Evolutionary conservation across 495 filamentous ascomycete genomes (phyloP), one percentile per base, ranked within the genome.

Genomic region (Alectoria sarmentosa): DNA sequence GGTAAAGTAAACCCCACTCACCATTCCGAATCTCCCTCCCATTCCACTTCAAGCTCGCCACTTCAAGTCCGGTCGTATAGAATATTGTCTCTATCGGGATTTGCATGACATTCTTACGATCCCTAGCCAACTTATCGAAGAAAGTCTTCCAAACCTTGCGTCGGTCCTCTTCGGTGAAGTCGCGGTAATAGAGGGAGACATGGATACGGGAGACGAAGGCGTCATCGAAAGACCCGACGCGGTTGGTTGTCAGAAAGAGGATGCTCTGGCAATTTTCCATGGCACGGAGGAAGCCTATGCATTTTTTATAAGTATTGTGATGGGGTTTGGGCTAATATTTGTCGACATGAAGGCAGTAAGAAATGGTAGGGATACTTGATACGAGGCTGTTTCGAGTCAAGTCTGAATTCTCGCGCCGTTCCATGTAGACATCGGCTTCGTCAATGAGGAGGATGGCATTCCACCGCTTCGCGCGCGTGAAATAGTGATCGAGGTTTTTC

Each of bases 261-360:
- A 73, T 67, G 17, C 70, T 69, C 9, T 64, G 63, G 36, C 64
- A 76, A 38, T 73, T 71, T 61, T 73, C 72, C 21, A 87, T 84
- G 38, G 82, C 76, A 7, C 79, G 83, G 63, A 86, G 79, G 77
- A 86, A 84, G 14, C 81, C 83, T 61, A 11, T 11, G 21, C 4
- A 41, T n/a, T 7, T 4, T 30, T 46, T 23, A 3, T 34, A 8
- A 36, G n/a, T 14, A 34, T 34, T 23, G 26, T 34, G 19, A 34
- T 23, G 59, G 26, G 17, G 15, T 54, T 17, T 17, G 28, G 26
- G 49, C 4, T 54, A 17, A 32, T 32, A 17, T 54, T 10, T 19
- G 26, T 32, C 17, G 14, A 32, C 11, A 32, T 32, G 28, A 54
- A 17, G 49, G 49, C 14, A 17, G 49, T 7, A 30, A 54, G 30